Conservation (phyloP, 768 basidiomycete species). For the Kondoa subrosea region DNA sequence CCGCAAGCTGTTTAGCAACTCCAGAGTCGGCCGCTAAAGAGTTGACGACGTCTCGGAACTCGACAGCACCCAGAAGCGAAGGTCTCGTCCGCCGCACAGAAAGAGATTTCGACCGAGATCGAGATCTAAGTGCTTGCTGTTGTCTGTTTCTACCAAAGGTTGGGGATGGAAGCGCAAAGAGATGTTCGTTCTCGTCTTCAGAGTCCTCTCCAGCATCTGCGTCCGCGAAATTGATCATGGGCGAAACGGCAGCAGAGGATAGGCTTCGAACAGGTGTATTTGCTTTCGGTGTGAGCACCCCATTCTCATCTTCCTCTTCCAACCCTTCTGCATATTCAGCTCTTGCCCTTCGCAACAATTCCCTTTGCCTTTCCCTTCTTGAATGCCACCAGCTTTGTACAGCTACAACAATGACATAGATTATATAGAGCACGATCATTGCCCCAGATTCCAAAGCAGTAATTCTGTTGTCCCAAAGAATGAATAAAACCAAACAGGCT, state of each 20-base stretch:
- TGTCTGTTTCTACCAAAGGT: background rate
- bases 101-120: background rate
- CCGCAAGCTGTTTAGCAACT: slow-evolving; percentile 23
- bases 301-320: slow-evolving; percentile 43
- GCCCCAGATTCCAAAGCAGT: slow-evolving; percentile 51
- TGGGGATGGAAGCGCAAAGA: background rate
- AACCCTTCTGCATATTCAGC: slow-evolving; percentile 39
- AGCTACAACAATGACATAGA: slow-evolving; percentile 63
- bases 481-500: slow-evolving; percentile 54
- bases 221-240: background rate
- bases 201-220: background rate
- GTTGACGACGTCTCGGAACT: slow-evolving; percentile 80
- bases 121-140: background rate
- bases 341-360: slow-evolving; percentile 35
- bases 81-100: slow-evolving; percentile 8
- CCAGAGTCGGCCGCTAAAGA: slow-evolving; percentile 57
- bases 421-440: slow-evolving; percentile 55
- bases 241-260: background rate
- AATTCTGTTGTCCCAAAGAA: slow-evolving; percentile 61
- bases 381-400: slow-evolving; percentile 54
- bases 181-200: background rate
- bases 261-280: background rate
- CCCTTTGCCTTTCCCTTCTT: slow-evolving; percentile 46
- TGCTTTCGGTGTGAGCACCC: background rate
- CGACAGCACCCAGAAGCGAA: slow-evolving; percentile 83